Evolutionary conservation across 2,329 filamentous ascomycete species (phyloP).

Genomic region (Claviceps digitariae): DNA sequence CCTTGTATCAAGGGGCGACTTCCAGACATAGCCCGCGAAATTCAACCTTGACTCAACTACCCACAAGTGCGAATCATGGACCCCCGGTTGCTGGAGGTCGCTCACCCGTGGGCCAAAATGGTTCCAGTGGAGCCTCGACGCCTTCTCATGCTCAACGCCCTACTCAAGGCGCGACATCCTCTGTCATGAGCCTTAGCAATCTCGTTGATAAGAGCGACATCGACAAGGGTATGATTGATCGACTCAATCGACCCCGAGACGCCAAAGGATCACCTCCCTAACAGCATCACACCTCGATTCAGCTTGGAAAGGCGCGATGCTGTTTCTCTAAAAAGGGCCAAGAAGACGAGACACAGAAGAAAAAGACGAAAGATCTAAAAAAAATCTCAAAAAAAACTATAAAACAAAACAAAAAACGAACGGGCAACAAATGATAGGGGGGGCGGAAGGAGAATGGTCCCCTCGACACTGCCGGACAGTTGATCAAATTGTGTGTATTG

Average conservation of each 20-base stretch:
- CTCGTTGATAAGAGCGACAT: slow-evolving; percentile 40
- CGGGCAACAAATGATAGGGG: too few relatives aligned
- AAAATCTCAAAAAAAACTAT: neutral
- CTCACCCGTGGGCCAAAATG: slow-evolving; percentile 23
- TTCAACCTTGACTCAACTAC: slow-evolving; percentile 5
- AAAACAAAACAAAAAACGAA: neutral
- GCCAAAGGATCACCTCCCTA: slow-evolving; percentile 3
- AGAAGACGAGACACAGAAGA: neutral
- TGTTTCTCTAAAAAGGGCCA: too few relatives aligned
- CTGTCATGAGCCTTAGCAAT: slow-evolving; percentile 41
- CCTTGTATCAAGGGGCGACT: too few relatives aligned
- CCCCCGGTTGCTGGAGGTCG: slow-evolving; percentile 16
- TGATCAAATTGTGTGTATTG: slow-evolving; percentile 3
- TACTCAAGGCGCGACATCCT: slow-evolving; percentile 15
- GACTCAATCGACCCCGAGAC: slow-evolving; percentile 28
- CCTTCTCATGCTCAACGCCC: slow-evolving; percentile 15
- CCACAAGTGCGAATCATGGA: slow-evolving; percentile 13
- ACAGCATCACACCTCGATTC: too few relatives aligned
- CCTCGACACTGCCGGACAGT: slow-evolving; percentile 11
- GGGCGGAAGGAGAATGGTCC: too few relatives aligned
- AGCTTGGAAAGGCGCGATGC: too few relatives aligned
- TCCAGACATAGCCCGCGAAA: too few relatives aligned
- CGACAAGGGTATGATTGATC: slow-evolving; percentile 40
- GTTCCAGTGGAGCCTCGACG: slow-evolving; percentile 24
- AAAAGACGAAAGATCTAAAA: neutral